These are phyloP conservation scores for Hygrophorus pudorinus DNA, from an alignment of 768 basidiomycete genomes.

Conservation along the genomic window DNA sequence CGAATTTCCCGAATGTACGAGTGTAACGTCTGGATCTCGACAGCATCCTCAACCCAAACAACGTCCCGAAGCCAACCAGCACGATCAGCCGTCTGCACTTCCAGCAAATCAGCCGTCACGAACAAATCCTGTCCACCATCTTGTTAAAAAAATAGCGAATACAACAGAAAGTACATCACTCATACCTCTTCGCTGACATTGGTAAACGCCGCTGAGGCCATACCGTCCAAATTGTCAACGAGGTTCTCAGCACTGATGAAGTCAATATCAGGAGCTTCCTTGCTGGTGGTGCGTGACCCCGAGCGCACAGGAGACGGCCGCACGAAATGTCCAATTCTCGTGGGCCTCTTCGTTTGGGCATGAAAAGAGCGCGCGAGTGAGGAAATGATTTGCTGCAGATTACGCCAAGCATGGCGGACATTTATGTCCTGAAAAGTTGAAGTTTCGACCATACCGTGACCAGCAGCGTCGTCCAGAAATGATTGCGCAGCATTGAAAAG, in stretches of 20 bases:
- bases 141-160: constrained; percentile 5
- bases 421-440: constrained; percentile 30
- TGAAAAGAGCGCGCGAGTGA: constrained; percentile 36
- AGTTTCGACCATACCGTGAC: constrained; percentile 39
- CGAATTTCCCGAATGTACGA: constrained; percentile 63
- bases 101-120: constrained; percentile 65
- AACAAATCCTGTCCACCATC: constrained; percentile 53
- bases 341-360: constrained; percentile 54
- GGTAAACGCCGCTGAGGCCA: constrained; percentile 64
- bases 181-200: constrained; percentile 70
- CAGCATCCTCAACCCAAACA: constrained; percentile 41
- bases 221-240: constrained; percentile 69
- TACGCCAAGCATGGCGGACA: constrained; percentile 37
- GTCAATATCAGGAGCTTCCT: constrained; percentile 50
- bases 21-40: constrained; percentile 77
- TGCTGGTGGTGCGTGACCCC: constrained; percentile 26
- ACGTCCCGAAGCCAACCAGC: constrained; percentile 77
- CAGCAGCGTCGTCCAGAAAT: constrained; percentile 49
- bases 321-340: constrained; percentile 21
- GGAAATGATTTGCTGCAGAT: constrained; percentile 32
- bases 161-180: not conserved
- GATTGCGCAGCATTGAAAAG: constrained; percentile 46
- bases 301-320: constrained; percentile 11
- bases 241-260: constrained; percentile 55
- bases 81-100: constrained; percentile 71